These are phyloP conservation scores for Simplicillium sp. DNA, from an alignment of 2,329 filamentous ascomycete species.

Conservation along the genomic window DNA sequence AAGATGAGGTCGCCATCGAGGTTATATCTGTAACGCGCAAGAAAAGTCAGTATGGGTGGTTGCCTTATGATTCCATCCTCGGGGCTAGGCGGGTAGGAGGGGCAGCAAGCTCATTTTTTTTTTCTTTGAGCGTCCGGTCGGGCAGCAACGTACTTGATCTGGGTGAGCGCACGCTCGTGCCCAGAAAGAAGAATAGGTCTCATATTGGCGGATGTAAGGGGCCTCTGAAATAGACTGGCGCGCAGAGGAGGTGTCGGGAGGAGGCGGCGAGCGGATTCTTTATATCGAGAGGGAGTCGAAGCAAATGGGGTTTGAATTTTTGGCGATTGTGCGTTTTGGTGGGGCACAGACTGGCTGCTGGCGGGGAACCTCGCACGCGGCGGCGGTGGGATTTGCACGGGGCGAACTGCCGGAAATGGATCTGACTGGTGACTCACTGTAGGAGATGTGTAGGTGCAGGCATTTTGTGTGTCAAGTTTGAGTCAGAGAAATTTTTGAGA, in stretches of 20 bases:
- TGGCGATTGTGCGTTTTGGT: constrained; percentile 37
- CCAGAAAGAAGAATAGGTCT: constrained; percentile 92
- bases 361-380: constrained; percentile 2
- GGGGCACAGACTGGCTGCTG: constrained; percentile 17
- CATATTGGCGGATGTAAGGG: constrained; percentile 51
- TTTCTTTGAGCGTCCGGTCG: constrained; percentile 3
- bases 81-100: constrained; percentile 2
- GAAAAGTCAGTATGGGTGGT: constrained; percentile 10
- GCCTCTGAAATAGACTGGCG: constrained; percentile 3
- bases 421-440: not conserved
- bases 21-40: constrained; percentile 57
- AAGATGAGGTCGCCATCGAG: constrained; percentile 95
- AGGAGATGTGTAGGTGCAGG: not conserved
- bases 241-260: constrained; percentile 2
- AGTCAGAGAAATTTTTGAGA: not conserved
- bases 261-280: constrained; percentile 4
- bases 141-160: constrained; percentile 61
- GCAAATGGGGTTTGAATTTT: constrained; percentile 23
- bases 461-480: not conserved
- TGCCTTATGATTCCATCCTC: not conserved
- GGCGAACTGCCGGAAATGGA: not conserved
- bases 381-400: not conserved
- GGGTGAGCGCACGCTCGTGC: constrained; percentile 93
- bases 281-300: constrained; percentile 5
- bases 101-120: constrained; percentile 1